Evolutionary conservation across 176 grass and related monocot species (phyloP).

Genomic region (Musa schizocarpa): DNA sequence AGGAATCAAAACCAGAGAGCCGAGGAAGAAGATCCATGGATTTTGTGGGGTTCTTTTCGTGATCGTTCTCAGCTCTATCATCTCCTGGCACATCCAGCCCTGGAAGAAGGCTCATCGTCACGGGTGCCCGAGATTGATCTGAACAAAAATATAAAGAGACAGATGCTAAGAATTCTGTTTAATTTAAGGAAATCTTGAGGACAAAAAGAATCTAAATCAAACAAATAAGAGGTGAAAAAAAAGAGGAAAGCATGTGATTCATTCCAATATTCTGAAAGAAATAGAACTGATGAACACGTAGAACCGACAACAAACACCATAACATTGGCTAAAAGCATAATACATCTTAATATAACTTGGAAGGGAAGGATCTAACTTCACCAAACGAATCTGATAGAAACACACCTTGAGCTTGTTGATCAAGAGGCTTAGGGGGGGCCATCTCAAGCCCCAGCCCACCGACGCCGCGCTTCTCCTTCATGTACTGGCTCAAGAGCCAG

Average conservation of each 20-base stretch:
- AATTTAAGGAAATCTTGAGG: neutral
- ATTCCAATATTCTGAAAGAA: too few species aligned
- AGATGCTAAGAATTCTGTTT: neutral
- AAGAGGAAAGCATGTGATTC: neutral
- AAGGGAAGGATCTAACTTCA: neutral
- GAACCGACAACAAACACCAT: too few species aligned
- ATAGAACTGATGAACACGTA: too few species aligned
- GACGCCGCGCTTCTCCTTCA: neutral
- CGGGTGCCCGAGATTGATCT: neutral
- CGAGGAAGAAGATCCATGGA: slow-evolving; percentile 1
- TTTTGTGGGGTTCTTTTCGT: neutral
- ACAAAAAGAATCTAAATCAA: neutral
- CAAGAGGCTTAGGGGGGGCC: neutral
- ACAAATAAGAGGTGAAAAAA: neutral
- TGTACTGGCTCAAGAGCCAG: neutral
- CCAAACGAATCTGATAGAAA: neutral
- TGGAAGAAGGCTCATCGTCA: neutral
- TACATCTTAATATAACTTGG: too few species aligned
- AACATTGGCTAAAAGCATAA: too few species aligned
- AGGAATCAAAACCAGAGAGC: neutral
- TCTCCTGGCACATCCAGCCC: neutral
- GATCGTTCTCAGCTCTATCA: too few species aligned
- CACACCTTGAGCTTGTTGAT: neutral
- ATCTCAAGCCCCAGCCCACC: neutral
- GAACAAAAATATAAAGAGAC: neutral